Percentiles rank a stretch among this genome's conserved stretches.
These are phyloP conservation scores for Lizanozyma gosingica DNA, from an alignment of 1,139 yeast species.

Conservation along the genomic window DNA sequence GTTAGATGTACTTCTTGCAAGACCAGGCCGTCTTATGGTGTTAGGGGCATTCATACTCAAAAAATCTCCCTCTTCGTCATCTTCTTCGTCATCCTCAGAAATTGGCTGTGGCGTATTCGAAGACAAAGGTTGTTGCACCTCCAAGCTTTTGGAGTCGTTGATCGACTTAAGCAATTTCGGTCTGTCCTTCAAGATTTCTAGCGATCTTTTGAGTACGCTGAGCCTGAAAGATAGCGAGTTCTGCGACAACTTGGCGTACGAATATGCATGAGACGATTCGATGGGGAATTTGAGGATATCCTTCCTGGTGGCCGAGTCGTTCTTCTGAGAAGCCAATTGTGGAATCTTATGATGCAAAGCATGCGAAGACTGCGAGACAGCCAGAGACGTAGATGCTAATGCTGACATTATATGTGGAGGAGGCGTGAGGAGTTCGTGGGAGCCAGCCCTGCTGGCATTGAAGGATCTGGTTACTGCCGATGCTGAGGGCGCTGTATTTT, in stretches of 20 bases:
- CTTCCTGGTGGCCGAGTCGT: slow-evolving; percentile 1
- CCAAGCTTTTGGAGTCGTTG: slow-evolving; percentile 9
- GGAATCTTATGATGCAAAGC: not conserved
- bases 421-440: not conserved
- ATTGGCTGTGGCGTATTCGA: too few species aligned
- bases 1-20: not conserved
- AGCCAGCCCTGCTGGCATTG: not conserved
- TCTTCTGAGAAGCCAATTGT: not conserved
- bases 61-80: not conserved
- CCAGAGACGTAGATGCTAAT: too few species aligned
- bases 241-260: slow-evolving; percentile 76
- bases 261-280: slow-evolving; percentile 77
- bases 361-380: too few species aligned
- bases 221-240: slow-evolving; percentile 70
- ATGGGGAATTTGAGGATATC: slow-evolving; percentile 55
- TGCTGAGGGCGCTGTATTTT: not conserved
- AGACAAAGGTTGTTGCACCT: not conserved
- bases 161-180: slow-evolving; percentile 40
- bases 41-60: not conserved
- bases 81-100: not conserved
- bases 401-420: not conserved
- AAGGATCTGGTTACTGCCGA: not conserved
- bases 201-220: slow-evolving; percentile 64
- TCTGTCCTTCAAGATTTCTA: slow-evolving; percentile 60
- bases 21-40: not conserved